Evolutionary conservation across 208 protist genomes (phyloP).

Genomic region (Crithidia thermophila): DNA sequence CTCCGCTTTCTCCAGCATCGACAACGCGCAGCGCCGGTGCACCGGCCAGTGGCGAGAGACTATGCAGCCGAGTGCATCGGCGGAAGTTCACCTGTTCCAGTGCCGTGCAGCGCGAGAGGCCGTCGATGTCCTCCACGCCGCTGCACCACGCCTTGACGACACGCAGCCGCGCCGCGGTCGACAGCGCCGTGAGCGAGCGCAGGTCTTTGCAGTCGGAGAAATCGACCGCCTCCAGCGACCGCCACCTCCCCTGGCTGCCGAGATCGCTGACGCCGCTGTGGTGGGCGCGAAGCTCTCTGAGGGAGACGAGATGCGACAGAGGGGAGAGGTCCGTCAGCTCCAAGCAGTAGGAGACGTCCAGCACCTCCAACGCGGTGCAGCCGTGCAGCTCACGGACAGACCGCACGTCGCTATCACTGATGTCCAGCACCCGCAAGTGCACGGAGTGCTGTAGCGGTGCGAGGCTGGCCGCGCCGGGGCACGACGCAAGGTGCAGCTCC

Average conservation of each 20-base stretch:
- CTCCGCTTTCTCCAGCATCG: neutral
- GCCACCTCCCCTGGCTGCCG: neutral
- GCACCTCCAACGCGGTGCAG: conserved; percentile 5
- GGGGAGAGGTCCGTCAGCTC: neutral
- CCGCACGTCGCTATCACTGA: conserved; percentile 10
- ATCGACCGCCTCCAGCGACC: neutral
- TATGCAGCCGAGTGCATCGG: neutral
- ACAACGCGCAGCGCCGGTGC: conserved; percentile 3
- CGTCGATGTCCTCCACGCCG: conserved; percentile 3
- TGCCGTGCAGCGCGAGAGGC: neutral
- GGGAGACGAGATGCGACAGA: neutral
- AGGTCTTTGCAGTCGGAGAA: conserved; percentile 8
- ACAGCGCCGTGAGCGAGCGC: neutral
- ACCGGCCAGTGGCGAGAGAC: conserved; percentile 2
- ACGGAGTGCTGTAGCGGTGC: neutral
- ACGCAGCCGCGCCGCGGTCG: neutral
- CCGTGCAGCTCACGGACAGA: neutral
- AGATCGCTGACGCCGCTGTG: conserved; percentile 5
- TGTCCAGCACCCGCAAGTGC: conserved; percentile 1
- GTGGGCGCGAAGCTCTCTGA: neutral
- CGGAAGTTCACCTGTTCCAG: neutral
- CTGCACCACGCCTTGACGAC: neutral
- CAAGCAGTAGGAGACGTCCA: conserved; percentile 14
- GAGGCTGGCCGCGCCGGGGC: neutral
- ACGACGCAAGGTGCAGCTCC: conserved; percentile 1